A percentile compares a stretch with the other conserved stretches of the same genome.
These are phyloP conservation scores for Delonix regia DNA, from an alignment of 306 rosid species.

Conservation along the genomic window DNA sequence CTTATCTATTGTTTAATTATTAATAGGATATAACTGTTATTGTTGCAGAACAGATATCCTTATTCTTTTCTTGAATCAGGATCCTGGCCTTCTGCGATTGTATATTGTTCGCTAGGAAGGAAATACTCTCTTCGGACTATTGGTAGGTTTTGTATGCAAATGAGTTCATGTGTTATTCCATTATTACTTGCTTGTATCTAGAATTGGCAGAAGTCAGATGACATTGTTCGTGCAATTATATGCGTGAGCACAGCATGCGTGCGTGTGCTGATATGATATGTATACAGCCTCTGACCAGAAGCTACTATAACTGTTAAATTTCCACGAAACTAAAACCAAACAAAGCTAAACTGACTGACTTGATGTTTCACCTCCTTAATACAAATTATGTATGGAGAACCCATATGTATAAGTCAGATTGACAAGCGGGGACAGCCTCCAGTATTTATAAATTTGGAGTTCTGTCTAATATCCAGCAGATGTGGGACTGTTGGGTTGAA, in stretches of 20 bases:
- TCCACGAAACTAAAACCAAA: neutral
- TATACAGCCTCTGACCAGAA: neutral
- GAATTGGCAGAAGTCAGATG: conserved; percentile 2
- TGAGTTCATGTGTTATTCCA: conserved; percentile 23
- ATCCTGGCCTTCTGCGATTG: conserved; percentile 90
- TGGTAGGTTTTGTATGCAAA: conserved; percentile 58
- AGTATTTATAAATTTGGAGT: neutral
- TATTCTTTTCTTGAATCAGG: conserved; percentile 94
- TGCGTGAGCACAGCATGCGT: neutral
- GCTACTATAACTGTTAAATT: no score
- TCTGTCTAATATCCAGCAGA: neutral
- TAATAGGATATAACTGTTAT: conserved; percentile 54
- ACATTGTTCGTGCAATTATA: neutral
- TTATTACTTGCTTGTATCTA: conserved; percentile 16
- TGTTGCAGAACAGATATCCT: conserved; percentile 99
- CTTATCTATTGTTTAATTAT: conserved; percentile 46
- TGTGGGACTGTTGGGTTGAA: neutral
- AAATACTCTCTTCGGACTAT: conserved; percentile 73
- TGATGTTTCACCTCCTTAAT: neutral
- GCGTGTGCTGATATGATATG: neutral
- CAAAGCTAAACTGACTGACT: no score
- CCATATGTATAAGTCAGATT: neutral
- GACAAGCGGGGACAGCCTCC: neutral
- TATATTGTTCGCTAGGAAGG: conserved; percentile 94
- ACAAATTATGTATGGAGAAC: neutral